phyloP scores from a whole-genome alignment of 306 rosid genomes.

The Sesbania bispinosa region DNA sequence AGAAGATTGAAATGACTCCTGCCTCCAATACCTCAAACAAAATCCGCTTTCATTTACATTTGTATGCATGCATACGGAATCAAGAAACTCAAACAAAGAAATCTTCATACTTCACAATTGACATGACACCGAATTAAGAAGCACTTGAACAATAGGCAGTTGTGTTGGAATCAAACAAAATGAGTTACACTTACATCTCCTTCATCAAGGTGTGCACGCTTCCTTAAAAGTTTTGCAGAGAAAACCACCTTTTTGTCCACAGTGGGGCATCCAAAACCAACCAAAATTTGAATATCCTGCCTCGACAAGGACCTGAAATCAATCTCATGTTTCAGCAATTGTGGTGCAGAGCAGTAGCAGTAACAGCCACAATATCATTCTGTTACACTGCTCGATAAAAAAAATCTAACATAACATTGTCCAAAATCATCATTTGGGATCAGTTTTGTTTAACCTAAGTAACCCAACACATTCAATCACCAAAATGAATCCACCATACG shows the following conservation, averaged over 20 bases:
- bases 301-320: conserved; percentile 85
- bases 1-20: background rate
- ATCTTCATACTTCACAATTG: background rate
- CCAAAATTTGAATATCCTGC: conserved; percentile 81
- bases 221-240: conserved; percentile 83
- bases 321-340: too few relatives aligned
- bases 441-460: background rate
- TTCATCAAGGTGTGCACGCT: conserved; percentile 85
- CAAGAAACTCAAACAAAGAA: background rate
- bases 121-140: background rate
- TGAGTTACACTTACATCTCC: conserved; percentile 74
- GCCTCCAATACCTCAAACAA: conserved; percentile 16
- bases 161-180: background rate
- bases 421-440: too few relatives aligned
- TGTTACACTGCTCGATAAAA: background rate
- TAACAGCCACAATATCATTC: too few relatives aligned
- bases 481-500: background rate
- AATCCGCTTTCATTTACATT: background rate
- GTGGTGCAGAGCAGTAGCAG: too few relatives aligned
- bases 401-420: background rate
- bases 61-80: background rate
- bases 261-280: conserved; percentile 94
- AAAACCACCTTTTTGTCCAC: conserved; percentile 85
- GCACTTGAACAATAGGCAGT: background rate
- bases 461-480: background rate